Evolutionary conservation across 306 rosid species (phyloP), one percentile per base, ranked within the genome.

Genomic region (Ochetophila trinervis): DNA sequence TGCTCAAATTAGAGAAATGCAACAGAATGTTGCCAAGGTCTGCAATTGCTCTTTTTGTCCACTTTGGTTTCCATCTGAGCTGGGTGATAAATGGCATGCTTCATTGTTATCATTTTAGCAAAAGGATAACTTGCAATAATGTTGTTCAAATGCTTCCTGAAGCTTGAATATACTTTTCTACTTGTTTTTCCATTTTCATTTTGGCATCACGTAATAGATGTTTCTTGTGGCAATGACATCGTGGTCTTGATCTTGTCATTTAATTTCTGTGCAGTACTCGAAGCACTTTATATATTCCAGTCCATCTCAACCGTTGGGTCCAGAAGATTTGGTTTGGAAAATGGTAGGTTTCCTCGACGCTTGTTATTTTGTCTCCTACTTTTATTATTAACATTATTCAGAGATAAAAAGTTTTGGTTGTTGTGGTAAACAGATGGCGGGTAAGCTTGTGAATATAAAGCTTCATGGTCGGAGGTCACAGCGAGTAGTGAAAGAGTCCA

Each of bases 251-350:
- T 6, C 55, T 70, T 57, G 32, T 65, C 8, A 24, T 53, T 57
- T 53, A 27, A 24, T 59, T 6, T 42, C 79, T 19, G 67, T 77
- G 57, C 86, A 93, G 98, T 86, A 83, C 71, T 84, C 97, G 0
- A 87, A 89, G 74, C 97, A 93, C 79, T 89, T 93, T 78, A 64
- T 93, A 61, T 93, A 80, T 70, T 89, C 97, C 49, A 84, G 78
- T 78, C 98, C 98, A 35, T 96, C 98, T 71, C 96, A 83, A 80
- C 91, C 91, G 1, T 68, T 93, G 88, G 98, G 98, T 74, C 90
- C 97, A 16, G 98, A 89, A 87, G 97, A 93, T 79, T 79, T 93
- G 84, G 90, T 70, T 66, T 93, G 98, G 98, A 87, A 83, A 87
- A 89, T 93, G 98, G 98, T 93, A 79, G 45, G 90, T 45, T 70